Conservation (phyloP, 2,329 filamentous ascomycete genomes). For the Aspergillus sp. region DNA sequence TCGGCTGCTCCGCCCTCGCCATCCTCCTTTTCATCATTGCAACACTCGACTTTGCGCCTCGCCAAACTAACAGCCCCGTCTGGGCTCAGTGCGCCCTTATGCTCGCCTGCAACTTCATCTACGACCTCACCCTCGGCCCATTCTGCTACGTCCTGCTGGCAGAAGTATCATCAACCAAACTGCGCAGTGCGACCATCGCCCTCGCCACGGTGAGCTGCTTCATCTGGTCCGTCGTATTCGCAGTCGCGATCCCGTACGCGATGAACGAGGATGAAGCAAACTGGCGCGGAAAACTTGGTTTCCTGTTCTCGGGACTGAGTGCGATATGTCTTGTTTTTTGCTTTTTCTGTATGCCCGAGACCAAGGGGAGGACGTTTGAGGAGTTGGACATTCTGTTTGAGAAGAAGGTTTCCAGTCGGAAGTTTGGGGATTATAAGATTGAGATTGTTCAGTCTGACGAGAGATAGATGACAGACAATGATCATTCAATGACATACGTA, state of each 20-base stretch:
- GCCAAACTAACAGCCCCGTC: constrained; percentile 18
- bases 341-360: constrained; percentile 29
- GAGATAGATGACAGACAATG: no score
- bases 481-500: no score
- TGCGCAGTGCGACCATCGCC: constrained; percentile 49
- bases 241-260: constrained; percentile 30
- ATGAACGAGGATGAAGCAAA: constrained; percentile 28
- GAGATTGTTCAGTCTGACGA: constrained; percentile 2
- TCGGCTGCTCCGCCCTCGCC: constrained; percentile 29
- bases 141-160: constrained; percentile 50
- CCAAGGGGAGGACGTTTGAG: constrained; percentile 23
- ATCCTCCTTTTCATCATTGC: constrained; percentile 34
- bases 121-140: constrained; percentile 50
- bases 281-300: constrained; percentile 26
- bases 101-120: constrained; percentile 39
- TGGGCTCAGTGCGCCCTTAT: constrained; percentile 40
- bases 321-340: constrained; percentile 21
- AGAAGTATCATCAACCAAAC: constrained; percentile 48
- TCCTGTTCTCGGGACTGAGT: constrained; percentile 24
- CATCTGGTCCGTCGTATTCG: constrained; percentile 24
- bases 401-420: constrained; percentile 13
- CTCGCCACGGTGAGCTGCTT: constrained; percentile 18
- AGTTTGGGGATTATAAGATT: constrained; percentile 16
- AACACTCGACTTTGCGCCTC: constrained; percentile 32
- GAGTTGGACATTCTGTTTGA: constrained; percentile 29